phyloP scores from a whole-genome alignment of 108 stramenopile species.

The Skeletonema tropicum region DNA sequence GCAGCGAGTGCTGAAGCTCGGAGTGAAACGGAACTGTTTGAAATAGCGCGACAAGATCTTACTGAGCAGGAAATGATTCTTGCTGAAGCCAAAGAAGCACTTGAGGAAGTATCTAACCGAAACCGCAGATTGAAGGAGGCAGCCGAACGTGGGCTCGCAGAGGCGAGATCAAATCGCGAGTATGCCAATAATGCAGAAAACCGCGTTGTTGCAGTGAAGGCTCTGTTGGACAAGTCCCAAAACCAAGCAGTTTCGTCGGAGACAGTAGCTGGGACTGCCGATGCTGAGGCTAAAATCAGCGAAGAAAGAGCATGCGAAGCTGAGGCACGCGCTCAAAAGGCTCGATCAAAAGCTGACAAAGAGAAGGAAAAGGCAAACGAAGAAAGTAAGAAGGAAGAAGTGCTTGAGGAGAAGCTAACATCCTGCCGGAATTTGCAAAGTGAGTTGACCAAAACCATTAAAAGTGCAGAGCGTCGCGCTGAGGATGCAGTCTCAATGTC shows the following conservation, averaged over 20 bases:
- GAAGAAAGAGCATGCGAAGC: slow-evolving; percentile 79
- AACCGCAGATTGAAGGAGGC: slow-evolving; percentile 54
- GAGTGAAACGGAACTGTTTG: slow-evolving; percentile 59
- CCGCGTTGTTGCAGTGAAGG: slow-evolving; percentile 58
- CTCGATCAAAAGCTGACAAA: slow-evolving; percentile 57
- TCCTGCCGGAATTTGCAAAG: slow-evolving; percentile 48
- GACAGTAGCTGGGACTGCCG: slow-evolving; percentile 79
- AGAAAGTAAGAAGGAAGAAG: slow-evolving; percentile 73
- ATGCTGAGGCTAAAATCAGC: slow-evolving; percentile 82
- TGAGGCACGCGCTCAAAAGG: slow-evolving; percentile 66
- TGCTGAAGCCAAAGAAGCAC: slow-evolving; percentile 53
- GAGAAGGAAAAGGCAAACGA: slow-evolving; percentile 65
- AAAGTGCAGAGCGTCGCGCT: slow-evolving; percentile 43
- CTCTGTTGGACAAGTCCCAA: slow-evolving; percentile 57
- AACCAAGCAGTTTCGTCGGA: slow-evolving; percentile 60
- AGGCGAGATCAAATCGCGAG: slow-evolving; percentile 70
- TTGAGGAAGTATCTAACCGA: slow-evolving; percentile 50
- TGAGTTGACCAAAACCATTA: slow-evolving; percentile 39
- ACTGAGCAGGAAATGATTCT: slow-evolving; percentile 54
- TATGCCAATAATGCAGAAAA: slow-evolving; percentile 59
- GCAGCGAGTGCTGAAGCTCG: slow-evolving; percentile 60
- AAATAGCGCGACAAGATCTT: slow-evolving; percentile 51
- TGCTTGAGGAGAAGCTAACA: slow-evolving; percentile 56
- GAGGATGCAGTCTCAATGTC: slow-evolving; percentile 55
- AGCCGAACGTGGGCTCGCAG: slow-evolving; percentile 60